Evolutionary conservation across 768 basidiomycete genomes (phyloP).

Genomic region (Clitopilus passeckerianus): DNA sequence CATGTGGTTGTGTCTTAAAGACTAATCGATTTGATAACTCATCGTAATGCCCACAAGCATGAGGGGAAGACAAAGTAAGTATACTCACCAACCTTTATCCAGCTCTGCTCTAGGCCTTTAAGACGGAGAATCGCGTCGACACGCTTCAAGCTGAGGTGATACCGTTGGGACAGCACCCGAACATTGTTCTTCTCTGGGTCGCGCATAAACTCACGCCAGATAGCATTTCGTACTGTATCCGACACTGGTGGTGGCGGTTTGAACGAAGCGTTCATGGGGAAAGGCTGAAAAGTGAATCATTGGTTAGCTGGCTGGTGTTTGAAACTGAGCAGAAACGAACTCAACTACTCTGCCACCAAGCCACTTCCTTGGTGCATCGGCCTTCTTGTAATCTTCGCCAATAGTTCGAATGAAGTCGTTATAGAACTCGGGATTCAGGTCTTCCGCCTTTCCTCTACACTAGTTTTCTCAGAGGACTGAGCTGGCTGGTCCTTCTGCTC

Average conservation of each 20-base stretch:
- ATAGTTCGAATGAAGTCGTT: conserved; percentile 36
- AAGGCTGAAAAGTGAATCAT: conserved; percentile 51
- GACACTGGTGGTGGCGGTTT: conserved; percentile 76
- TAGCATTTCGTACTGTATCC: conserved; percentile 44
- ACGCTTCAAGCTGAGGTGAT: conserved; percentile 70
- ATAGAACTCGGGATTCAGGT: conserved; percentile 23
- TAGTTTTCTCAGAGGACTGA: conserved; percentile 1
- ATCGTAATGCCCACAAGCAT: conserved; percentile 25
- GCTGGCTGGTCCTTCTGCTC: neutral
- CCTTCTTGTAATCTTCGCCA: conserved; percentile 36
- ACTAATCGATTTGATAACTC: conserved; percentile 85
- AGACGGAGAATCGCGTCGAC: conserved; percentile 80
- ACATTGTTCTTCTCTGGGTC: conserved; percentile 53
- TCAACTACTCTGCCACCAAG: conserved; percentile 53
- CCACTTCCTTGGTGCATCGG: conserved; percentile 53
- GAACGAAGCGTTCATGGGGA: conserved; percentile 82
- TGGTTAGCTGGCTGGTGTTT: conserved; percentile 2
- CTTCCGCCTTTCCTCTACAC: conserved; percentile 1
- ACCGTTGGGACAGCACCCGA: conserved; percentile 54
- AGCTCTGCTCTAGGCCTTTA: conserved; percentile 70
- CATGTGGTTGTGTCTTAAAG: conserved; percentile 75
- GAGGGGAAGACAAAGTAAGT: conserved; percentile 10
- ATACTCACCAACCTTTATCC: conserved; percentile 58
- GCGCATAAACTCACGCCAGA: conserved; percentile 60
- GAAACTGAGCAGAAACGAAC: conserved; percentile 22